Evolutionary conservation across 208 protist genomes (phyloP).

Genomic region (Angomonas ambiguus): DNA sequence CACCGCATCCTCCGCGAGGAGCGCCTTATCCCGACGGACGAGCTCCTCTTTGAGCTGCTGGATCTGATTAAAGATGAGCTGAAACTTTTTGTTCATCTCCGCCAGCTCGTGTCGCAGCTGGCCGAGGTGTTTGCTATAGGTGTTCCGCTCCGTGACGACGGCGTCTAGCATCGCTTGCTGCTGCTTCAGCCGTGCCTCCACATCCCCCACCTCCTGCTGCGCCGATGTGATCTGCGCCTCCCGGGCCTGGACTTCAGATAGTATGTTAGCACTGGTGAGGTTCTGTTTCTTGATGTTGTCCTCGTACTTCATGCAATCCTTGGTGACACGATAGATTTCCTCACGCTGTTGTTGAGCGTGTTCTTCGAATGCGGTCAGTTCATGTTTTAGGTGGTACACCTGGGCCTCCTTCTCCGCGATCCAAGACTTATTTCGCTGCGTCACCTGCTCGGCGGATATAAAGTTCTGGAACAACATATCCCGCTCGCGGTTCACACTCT

Average conservation of each 20-base stretch:
- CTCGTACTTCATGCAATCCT: constrained; percentile 85
- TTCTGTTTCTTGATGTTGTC: constrained; percentile 58
- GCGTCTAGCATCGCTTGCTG: constrained; percentile 88
- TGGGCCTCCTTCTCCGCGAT: constrained; percentile 79
- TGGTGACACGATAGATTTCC: constrained; percentile 79
- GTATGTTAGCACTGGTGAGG: constrained; percentile 62
- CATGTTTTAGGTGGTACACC: constrained; percentile 84
- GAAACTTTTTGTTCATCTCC: constrained; percentile 93
- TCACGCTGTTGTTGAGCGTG: constrained; percentile 87
- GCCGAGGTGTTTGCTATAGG: constrained; percentile 95
- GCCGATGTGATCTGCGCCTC: constrained; percentile 80
- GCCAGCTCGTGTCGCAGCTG: constrained; percentile 92
- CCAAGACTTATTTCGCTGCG: constrained; percentile 67
- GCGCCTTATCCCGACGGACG: constrained; percentile 55
- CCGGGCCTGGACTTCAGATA: constrained; percentile 86
- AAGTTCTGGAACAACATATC: constrained; percentile 79
- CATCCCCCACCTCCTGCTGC: constrained; percentile 72
- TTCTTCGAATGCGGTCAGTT: constrained; percentile 76
- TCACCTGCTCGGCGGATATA: constrained; percentile 45
- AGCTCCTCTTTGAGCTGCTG: constrained; percentile 93
- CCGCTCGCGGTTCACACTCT: constrained; percentile 42
- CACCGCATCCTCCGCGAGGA: constrained; percentile 31
- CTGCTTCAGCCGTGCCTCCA: constrained; percentile 51
- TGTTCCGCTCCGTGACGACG: constrained; percentile 93
- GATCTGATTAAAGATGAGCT: constrained; percentile 93